Evolutionary conservation across 1,284 basidiomycete species (phyloP).

Genomic region (Tylopilus orsonianus): DNA sequence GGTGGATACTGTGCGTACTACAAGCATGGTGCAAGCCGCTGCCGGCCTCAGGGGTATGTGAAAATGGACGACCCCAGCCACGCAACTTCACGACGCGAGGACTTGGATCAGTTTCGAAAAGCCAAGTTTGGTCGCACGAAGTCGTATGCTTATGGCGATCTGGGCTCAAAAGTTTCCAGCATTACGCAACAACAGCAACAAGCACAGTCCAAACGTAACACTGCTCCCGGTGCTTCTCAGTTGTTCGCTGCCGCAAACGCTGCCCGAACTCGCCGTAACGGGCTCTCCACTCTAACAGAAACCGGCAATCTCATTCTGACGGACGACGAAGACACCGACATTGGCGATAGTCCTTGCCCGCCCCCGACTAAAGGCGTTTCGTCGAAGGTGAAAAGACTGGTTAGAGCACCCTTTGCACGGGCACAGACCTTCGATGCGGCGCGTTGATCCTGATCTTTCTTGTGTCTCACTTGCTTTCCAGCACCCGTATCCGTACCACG

Average conservation of each 20-base stretch:
- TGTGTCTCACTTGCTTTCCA: conserved; percentile 1
- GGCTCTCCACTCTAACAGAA: conserved; percentile 63
- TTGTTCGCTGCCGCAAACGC: conserved; percentile 68
- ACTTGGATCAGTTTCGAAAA: conserved; percentile 90
- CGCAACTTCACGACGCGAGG: conserved; percentile 74
- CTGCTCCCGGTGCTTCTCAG: conserved; percentile 50
- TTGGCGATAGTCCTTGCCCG: conserved; percentile 80
- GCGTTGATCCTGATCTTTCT: conserved; percentile 31
- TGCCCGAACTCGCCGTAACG: conserved; percentile 57
- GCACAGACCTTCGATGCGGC: conserved; percentile 66
- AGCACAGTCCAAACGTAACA: conserved; percentile 57
- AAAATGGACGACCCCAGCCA: conserved; percentile 93
- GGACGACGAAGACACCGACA: conserved; percentile 72
- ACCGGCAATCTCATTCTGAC: conserved; percentile 55
- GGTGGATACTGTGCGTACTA: conserved; percentile 94
- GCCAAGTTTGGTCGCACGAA: conserved; percentile 83
- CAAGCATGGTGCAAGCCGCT: conserved; percentile 63
- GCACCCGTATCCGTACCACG: conserved; percentile 4
- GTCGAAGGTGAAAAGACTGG: conserved; percentile 55
- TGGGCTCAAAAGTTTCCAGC: conserved; percentile 39
- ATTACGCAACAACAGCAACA: conserved; percentile 40
- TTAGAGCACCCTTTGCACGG: conserved; percentile 46
- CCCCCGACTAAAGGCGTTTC: conserved; percentile 57
- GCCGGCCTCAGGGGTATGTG: conserved; percentile 83
- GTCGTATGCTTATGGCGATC: conserved; percentile 85